Base-by-base conservation (phyloP, 2,329 filamentous ascomycete species). In the Colletotrichum incanum region DNA sequence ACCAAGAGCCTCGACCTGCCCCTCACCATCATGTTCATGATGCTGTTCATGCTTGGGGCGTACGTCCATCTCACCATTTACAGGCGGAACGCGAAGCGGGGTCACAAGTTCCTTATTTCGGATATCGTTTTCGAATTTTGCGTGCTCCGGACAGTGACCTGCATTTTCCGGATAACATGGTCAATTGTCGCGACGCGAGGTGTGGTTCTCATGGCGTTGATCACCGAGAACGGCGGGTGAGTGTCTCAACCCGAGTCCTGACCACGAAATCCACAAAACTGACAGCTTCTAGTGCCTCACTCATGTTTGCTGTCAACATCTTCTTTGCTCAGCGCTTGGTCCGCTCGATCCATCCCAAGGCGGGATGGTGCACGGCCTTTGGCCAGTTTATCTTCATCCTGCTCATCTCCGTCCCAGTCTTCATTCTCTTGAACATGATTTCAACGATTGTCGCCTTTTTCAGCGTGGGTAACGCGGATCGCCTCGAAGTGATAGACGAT, bases 71-170 rank as follows among this genome's bases (percentile, higher is more conserved):
- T 79, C 11, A 74, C 56, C 62, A 76, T 77, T 41, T 78, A 75
- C 70, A 67, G 67, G 20, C 52, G 72, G 1, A 84, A 84, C 71
- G 65, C 73, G 1, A 79, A 79, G 56, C 75, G 79, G 2, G 77
- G 78, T 1, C 82, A 84, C 75, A 84, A 83, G 72, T 84, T 84
- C 65, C 60, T 82, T 37, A 74, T 83, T 2, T 83, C 81, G 2
- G 77, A 76, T 52, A 73, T 80, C 12, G 70, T 83, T 23, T 82
- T 83, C 65, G 81, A 80, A 34, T 81, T 84, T 50, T 82, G 78
- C 66, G 78, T 82, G 77, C 77, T 81, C 1, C 76, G 82, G 1
- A 76, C 78, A 31, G 65, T 78, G 2, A 82, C 81, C 1, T 80
- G 82, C 59, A 73, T 77, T 20, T 78, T 84, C 64, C 78, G 83